phyloP scores from a whole-genome alignment of 257 asterid species.

The Solanum corneliomulleri region DNA sequence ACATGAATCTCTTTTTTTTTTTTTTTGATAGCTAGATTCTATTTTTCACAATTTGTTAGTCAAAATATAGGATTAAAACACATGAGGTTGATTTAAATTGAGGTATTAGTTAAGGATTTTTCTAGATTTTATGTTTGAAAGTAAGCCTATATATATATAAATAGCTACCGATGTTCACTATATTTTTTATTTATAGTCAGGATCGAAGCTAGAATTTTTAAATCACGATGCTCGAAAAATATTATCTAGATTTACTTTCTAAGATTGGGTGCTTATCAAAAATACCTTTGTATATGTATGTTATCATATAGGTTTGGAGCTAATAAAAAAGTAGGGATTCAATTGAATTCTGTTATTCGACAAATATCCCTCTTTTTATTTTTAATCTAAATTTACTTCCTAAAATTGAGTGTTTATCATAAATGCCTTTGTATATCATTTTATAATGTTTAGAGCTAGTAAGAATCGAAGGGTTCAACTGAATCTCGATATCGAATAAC shows the following conservation, averaged over 20 bases:
- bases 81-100: background rate
- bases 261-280: background rate
- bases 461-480: background rate
- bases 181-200: background rate
- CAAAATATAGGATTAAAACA: background rate
- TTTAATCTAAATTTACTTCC: background rate
- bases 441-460: background rate
- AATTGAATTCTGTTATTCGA: background rate
- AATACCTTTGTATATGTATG: background rate
- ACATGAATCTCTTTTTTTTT: too few species aligned
- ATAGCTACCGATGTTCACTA: background rate
- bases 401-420: background rate
- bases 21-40: background rate
- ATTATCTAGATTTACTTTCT: background rate
- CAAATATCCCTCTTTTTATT: background rate
- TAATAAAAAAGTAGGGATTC: background rate
- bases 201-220: background rate
- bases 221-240: background rate
- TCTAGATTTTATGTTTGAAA: background rate
- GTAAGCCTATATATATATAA: background rate
- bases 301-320: background rate
- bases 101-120: background rate
- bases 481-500: background rate
- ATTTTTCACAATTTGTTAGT: background rate
- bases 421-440: background rate